These are phyloP conservation scores for Diaporthe vaccinii DNA, from an alignment of 2,329 filamentous ascomycete species.

Conservation along the genomic window DNA sequence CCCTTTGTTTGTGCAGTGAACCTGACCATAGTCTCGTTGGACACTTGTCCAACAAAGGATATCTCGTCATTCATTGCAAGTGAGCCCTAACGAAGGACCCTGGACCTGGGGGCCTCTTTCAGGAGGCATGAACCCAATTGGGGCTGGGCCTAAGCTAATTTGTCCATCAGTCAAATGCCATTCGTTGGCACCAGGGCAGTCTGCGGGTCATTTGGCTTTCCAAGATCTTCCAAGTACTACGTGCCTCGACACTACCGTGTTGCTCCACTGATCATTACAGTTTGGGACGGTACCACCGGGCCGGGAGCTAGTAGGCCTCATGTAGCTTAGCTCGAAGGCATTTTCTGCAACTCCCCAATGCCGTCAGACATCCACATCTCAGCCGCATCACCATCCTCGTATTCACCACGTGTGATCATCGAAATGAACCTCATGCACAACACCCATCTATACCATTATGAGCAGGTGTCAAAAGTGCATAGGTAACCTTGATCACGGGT, in stretches of 20 bases:
- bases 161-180: neutral
- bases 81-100: neutral
- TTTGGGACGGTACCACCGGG: constrained; percentile 31
- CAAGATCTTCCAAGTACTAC: constrained; percentile 1
- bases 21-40: neutral
- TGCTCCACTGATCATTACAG: constrained; percentile 3
- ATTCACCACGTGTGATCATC: neutral
- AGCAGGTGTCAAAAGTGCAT: neutral
- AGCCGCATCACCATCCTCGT: constrained; percentile 22
- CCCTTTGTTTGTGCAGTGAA: neutral
- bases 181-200: neutral
- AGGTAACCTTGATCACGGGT: neutral
- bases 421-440: neutral
- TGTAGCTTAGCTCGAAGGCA: neutral
- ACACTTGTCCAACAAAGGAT: neutral
- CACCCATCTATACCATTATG: neutral
- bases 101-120: neutral
- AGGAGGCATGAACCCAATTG: neutral
- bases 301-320: constrained; percentile 19
- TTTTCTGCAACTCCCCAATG: neutral
- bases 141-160: neutral
- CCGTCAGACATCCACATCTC: neutral
- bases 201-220: neutral
- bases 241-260: constrained; percentile 1
- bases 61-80: neutral